phyloP scores from a whole-genome alignment of 768 basidiomycete genomes.

The Calvatia gigantea region DNA sequence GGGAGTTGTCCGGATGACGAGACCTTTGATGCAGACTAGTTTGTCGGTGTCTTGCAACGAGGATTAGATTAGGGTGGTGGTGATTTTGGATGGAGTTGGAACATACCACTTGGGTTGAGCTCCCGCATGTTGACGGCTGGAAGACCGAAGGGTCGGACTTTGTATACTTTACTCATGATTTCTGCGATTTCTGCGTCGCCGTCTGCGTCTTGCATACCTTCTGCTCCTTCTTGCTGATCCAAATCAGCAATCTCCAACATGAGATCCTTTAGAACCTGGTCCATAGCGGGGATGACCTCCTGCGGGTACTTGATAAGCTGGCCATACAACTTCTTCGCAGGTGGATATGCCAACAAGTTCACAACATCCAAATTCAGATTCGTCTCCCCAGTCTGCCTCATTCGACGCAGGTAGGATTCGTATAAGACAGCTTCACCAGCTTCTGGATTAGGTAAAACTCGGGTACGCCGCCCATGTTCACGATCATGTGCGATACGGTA shows the following conservation, averaged over 20 bases:
- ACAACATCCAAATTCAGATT: conserved; percentile 88
- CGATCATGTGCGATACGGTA: conserved; percentile 76
- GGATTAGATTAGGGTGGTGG: background rate
- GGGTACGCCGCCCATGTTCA: conserved; percentile 50
- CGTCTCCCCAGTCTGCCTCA: conserved; percentile 90
- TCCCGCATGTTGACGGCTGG: conserved; percentile 89
- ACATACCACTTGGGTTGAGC: conserved; percentile 85
- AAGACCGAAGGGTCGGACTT: conserved; percentile 89
- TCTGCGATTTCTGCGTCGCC: conserved; percentile 87
- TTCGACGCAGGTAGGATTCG: conserved; percentile 74
- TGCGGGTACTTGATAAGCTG: conserved; percentile 94
- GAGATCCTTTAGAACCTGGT: conserved; percentile 90
- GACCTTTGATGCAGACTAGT: conserved; percentile 91
- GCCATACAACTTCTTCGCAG: conserved; percentile 74
- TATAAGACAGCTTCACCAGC: conserved; percentile 72
- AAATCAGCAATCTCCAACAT: conserved; percentile 86
- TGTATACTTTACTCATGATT: conserved; percentile 85
- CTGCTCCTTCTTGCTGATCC: conserved; percentile 66
- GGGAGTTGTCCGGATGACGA: conserved; percentile 95
- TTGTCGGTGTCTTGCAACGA: conserved; percentile 88
- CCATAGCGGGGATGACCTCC: conserved; percentile 96
- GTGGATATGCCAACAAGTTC: conserved; percentile 85
- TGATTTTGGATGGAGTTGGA: background rate
- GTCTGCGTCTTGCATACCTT: conserved; percentile 72
- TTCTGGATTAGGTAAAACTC: conserved; percentile 51